Percentiles rank a stretch among this genome's conserved stretches.
Evolutionary conservation across 2,329 filamentous ascomycete genomes (phyloP).

Genomic region (Penicillium brasilianum): DNA sequence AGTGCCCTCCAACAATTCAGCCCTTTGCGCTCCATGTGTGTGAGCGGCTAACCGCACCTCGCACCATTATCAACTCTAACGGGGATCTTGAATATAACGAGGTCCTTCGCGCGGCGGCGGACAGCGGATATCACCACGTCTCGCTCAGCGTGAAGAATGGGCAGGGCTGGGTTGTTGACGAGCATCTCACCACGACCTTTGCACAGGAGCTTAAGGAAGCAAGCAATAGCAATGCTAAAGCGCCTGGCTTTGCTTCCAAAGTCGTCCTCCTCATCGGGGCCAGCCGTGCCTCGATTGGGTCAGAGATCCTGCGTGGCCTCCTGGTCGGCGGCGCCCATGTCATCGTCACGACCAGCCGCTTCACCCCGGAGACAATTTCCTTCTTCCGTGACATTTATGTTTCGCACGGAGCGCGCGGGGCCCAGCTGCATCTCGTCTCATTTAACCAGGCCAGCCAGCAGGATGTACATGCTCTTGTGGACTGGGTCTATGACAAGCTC

Average conservation of each 20-base stretch:
- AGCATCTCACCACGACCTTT: neutral
- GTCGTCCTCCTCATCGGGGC: constrained; percentile 2
- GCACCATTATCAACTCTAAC: neutral
- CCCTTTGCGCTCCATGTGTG: constrained; percentile 5
- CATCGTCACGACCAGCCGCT: constrained; percentile 5
- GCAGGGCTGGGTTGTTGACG: constrained; percentile 5
- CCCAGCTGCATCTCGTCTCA: constrained; percentile 45
- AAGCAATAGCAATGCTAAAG: neutral
- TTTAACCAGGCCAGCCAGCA: constrained; percentile 50
- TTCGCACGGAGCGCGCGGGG: constrained; percentile 38
- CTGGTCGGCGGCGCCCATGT: constrained; percentile 1
- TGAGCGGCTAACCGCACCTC: neutral
- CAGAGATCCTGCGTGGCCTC: neutral
- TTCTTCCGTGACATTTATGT: constrained; percentile 46
- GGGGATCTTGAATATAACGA: constrained; percentile 3
- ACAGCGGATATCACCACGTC: neutral
- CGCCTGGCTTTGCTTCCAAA: constrained; percentile 1
- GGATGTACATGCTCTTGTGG: constrained; percentile 49
- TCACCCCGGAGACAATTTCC: neutral
- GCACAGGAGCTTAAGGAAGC: neutral
- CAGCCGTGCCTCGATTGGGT: neutral
- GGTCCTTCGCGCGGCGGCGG: neutral
- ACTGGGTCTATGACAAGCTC: constrained; percentile 25
- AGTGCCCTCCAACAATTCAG: constrained; percentile 1
- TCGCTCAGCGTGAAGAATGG: neutral